Evolutionary conservation across 2,329 filamentous ascomycete genomes (phyloP), one percentile per base, ranked within the genome.

Genomic region (Epichloe coenophiala): DNA sequence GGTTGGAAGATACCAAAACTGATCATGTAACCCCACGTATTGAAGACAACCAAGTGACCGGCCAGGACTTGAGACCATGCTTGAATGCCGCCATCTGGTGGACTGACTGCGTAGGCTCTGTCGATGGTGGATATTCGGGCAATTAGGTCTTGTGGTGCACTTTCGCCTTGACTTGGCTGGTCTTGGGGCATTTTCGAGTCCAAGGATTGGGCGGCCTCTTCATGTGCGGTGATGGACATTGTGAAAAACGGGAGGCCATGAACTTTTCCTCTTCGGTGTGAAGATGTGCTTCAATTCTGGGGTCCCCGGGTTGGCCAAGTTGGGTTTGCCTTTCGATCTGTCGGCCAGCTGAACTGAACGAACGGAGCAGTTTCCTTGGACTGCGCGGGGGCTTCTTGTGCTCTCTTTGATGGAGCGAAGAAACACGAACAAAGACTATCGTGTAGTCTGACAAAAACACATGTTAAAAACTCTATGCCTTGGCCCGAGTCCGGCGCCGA

Each of bases 51-150:
- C 13, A 71, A 58, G 53, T 68, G 65, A 3, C 63, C 65, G 4
- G 62, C 64, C 1, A 68, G 51, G 5, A 70, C 65, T 37, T 71
- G 68, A 1, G 64, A 54, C 68, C 68, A 71, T 0, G 68, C 68
- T 23, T 53, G 50, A 1, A 62, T 41, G 0, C 68, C 68, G 1
- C 67, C 67, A 41, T 71, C 67, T 0, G 66, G 67, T 4, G 63
- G 66, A 33, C 27, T 27, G 17, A 15, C 35, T 17, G 46, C 33
- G 54, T 39, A 43, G 15, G 51, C 45, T 31, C 37, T 49, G 46
- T 49, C 46, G n/a, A 43, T 37, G 21, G 46, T 49, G 19, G 46
- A 45, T 17, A 45, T 46, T 31, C 27, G 13, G 41, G 35, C 41
- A 36, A 49, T 12, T 13, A 44, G 40, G 35, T 48, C 45, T 38